phyloP scores from a whole-genome alignment of 345 rosid species.

The Balakata baccata region DNA sequence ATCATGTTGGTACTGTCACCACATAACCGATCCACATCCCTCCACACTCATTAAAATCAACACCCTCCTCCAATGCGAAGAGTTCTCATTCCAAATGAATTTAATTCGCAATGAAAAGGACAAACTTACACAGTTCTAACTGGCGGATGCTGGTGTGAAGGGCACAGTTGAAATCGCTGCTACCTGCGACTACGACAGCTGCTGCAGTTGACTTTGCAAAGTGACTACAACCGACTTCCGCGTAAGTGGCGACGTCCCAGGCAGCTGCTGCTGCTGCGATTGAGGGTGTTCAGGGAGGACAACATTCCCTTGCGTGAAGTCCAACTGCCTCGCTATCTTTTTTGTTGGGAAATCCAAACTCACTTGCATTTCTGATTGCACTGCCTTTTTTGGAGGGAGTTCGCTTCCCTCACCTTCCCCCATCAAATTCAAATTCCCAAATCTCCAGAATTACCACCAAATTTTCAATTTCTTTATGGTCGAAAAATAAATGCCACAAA shows the following conservation, averaged over 20 bases:
- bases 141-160: conserved; percentile 37
- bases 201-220: conserved; percentile 8
- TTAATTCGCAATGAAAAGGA: background rate
- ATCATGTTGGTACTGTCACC: too few species aligned
- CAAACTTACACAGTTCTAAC: conserved; percentile 58
- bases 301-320: conserved; percentile 61
- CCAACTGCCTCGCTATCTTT: conserved; percentile 89
- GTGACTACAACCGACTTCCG: conserved; percentile 12
- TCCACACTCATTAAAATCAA: too few species aligned
- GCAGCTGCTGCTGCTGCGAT: conserved; percentile 28
- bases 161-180: conserved; percentile 19
- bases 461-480: conserved; percentile 5
- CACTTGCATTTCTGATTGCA: conserved; percentile 35
- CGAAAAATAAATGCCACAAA: background rate
- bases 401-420: conserved; percentile 66
- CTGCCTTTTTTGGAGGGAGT: conserved; percentile 61
- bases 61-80: background rate
- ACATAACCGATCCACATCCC: too few species aligned
- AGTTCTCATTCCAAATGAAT: background rate
- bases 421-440: conserved; percentile 43
- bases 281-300: conserved; percentile 53
- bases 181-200: conserved; percentile 13
- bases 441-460: background rate
- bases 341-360: conserved; percentile 44
- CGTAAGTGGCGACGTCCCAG: conserved; percentile 15